A percentile compares a stretch with the other conserved stretches of the same genome.
Evolutionary conservation across 306 rosid genomes (phyloP).

Genomic region (Quercus agrifolia): DNA sequence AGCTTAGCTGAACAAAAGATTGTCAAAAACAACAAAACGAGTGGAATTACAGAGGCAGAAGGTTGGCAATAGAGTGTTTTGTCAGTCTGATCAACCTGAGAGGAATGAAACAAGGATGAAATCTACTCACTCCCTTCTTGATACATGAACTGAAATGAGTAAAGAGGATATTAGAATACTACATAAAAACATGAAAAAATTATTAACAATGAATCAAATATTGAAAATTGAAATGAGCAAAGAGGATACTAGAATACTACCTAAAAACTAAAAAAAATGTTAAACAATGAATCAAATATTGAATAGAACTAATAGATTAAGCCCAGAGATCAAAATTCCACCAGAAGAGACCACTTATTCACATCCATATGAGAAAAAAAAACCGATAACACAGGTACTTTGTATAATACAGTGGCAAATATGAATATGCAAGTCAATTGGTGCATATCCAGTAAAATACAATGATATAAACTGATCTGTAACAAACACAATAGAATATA

Average conservation of each 20-base stretch:
- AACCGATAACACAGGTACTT: background rate
- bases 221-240: constrained; percentile 6
- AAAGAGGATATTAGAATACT: constrained; percentile 24
- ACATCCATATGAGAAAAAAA: background rate
- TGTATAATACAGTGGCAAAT: background rate
- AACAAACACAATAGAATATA: background rate
- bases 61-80: background rate
- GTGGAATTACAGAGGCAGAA: background rate
- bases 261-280: background rate
- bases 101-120: constrained; percentile 4
- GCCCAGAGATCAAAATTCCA: background rate
- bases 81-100: constrained; percentile 24
- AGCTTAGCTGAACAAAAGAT: background rate
- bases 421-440: background rate
- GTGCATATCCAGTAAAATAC: background rate
- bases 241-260: constrained; percentile 17
- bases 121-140: constrained; percentile 15
- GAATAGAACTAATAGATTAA: constrained; percentile 3
- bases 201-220: constrained; percentile 12
- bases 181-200: background rate
- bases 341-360: background rate
- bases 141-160: constrained; percentile 33
- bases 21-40: background rate
- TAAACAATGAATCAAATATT: constrained; percentile 16
- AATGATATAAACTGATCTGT: background rate